Percentiles rank a stretch among this genome's conserved stretches.
These are phyloP conservation scores for Scheffersomyces lignicola DNA, from an alignment of 1,139 yeast species.

Conservation along the genomic window DNA sequence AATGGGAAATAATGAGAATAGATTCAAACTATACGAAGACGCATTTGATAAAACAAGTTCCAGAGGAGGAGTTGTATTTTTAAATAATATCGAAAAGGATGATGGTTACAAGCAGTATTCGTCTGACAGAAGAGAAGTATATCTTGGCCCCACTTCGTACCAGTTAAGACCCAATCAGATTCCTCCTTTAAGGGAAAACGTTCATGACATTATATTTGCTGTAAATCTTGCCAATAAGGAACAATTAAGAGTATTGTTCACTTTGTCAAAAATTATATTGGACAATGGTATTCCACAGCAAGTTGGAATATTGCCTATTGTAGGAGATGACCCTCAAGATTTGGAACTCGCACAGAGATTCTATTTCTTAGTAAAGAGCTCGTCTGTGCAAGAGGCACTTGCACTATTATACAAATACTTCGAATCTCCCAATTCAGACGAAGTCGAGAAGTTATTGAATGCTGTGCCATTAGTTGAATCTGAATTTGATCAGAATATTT, in stretches of 20 bases:
- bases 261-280: constrained; percentile 51
- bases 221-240: constrained; percentile 58
- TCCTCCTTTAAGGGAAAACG: constrained; percentile 70
- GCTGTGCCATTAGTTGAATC: constrained; percentile 17
- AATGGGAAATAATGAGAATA: constrained; percentile 37
- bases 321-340: constrained; percentile 28
- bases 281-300: constrained; percentile 72
- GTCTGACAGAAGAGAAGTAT: constrained; percentile 41
- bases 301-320: constrained; percentile 74
- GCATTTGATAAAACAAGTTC: constrained; percentile 25
- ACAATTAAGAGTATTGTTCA: constrained; percentile 47
- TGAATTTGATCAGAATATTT: constrained; percentile 28
- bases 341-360: constrained; percentile 30
- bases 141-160: constrained; percentile 28
- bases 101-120: constrained; percentile 49
- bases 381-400: constrained; percentile 36
- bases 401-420: constrained; percentile 42
- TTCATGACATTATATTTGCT: constrained; percentile 73
- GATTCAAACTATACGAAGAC: constrained; percentile 35
- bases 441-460: constrained; percentile 24
- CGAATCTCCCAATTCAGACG: constrained; percentile 27
- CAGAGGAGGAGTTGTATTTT: constrained; percentile 57
- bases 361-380: constrained; percentile 32
- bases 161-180: constrained; percentile 53
- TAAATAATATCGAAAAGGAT: constrained; percentile 77